These are phyloP conservation scores for Mycosphaerella arachidis DNA, from an alignment of 2,329 filamentous ascomycete genomes.

Conservation along the genomic window DNA sequence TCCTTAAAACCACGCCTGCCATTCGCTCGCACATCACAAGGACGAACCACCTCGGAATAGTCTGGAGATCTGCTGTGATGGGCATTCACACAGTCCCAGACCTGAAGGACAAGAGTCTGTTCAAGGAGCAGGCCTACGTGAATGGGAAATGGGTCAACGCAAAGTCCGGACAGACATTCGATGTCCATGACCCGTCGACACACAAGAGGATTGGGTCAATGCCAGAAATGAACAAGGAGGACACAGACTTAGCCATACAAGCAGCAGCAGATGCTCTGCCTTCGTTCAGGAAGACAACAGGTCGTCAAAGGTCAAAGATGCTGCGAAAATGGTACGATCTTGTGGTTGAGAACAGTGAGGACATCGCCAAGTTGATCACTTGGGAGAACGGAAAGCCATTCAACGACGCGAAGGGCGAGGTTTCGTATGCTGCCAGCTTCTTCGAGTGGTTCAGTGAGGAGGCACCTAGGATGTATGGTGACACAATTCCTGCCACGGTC, in stretches of 20 bases:
- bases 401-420: constrained; percentile 68
- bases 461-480: constrained; percentile 68
- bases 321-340: constrained; percentile 78
- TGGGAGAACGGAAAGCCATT: constrained; percentile 87
- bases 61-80: constrained; percentile 15
- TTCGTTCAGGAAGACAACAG: constrained; percentile 65
- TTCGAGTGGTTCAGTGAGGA: constrained; percentile 80
- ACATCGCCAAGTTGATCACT: constrained; percentile 77
- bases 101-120: constrained; percentile 54
- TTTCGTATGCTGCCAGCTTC: constrained; percentile 68
- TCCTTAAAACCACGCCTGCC: constrained; percentile 18
- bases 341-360: constrained; percentile 71
- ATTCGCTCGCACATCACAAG: constrained; percentile 22
- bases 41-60: constrained; percentile 19
- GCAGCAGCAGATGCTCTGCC: constrained; percentile 75
- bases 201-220: constrained; percentile 75
- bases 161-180: constrained; percentile 84
- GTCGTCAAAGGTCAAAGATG: constrained; percentile 68
- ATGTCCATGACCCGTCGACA: constrained; percentile 81
- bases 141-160: constrained; percentile 90
- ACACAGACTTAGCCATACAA: constrained; percentile 75
- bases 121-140: constrained; percentile 81
- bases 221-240: constrained; percentile 75
- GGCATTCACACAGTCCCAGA: constrained; percentile 22
- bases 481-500: constrained; percentile 66